These are phyloP conservation scores for Sclerotinia nivalis DNA, from an alignment of 2,329 filamentous ascomycete species.

Conservation along the genomic window DNA sequence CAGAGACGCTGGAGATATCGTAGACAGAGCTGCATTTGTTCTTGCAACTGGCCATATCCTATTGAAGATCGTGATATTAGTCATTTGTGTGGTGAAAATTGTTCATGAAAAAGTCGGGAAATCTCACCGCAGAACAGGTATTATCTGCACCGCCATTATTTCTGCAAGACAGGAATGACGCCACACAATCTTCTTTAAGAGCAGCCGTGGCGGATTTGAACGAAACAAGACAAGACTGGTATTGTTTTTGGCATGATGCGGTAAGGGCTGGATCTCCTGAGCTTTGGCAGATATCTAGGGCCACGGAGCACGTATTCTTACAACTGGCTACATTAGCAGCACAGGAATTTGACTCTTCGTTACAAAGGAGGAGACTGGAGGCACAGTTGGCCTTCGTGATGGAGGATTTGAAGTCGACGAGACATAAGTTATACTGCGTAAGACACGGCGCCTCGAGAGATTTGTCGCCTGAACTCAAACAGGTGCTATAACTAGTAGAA, in stretches of 20 bases:
- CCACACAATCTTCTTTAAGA: constrained; percentile 16
- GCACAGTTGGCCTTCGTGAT: neutral
- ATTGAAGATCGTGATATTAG: neutral
- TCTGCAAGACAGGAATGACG: constrained; percentile 3
- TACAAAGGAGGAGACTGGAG: neutral
- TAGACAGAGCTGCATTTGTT: constrained; percentile 27
- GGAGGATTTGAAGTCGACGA: constrained; percentile 8
- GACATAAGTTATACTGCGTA: constrained; percentile 22
- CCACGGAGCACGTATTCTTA: constrained; percentile 28
- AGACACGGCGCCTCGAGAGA: constrained; percentile 21
- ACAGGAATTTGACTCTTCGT: constrained; percentile 21
- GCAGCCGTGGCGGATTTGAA: constrained; percentile 19
- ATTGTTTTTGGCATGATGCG: constrained; percentile 20
- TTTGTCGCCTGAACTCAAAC: constrained; percentile 22
- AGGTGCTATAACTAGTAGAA: constrained; percentile 13
- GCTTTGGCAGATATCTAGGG: constrained; percentile 24
- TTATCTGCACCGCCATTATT: neutral
- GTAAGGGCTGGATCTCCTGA: constrained; percentile 21
- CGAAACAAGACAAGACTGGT: constrained; percentile 23
- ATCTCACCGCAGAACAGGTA: constrained; percentile 3
- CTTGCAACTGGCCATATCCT: constrained; percentile 21
- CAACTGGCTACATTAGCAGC: constrained; percentile 19
- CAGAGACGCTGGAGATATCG: constrained; percentile 23
- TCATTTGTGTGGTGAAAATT: neutral
- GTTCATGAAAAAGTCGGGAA: neutral